Base-by-base conservation (phyloP, 1,284 basidiomycete genomes). In the Takashimella koratensis region DNA sequence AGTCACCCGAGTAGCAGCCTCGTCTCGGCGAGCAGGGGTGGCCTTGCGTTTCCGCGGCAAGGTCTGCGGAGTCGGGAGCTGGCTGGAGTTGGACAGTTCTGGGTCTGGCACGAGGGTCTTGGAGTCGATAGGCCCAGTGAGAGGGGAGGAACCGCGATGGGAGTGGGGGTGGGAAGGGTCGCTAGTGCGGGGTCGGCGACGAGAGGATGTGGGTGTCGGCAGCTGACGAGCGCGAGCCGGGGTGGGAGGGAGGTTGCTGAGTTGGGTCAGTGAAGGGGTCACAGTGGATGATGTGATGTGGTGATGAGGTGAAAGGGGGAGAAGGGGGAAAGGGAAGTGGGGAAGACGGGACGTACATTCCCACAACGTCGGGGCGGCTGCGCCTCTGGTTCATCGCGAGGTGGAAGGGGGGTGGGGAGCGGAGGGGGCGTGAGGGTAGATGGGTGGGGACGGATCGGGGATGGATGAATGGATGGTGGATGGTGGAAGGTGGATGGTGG, bases 51-150 rank as follows among this genome's bases (percentile, higher is more conserved):
- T 60, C 16, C 67, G 78, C 16, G 82, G 82, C 6, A 71, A 80
- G 8, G 78, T 80, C 16, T 86, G 83, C 78, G 79, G 78, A 4
- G 75, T 71, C 13, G 84, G 84, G 2, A 79, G 78, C 36, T 54
- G 48, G 8, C 47, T 20, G 24, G 49, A 30, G 10, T 27, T 10
- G 23, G 49, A 52, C 19, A 43, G 41, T 19, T 47, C 21, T 8
- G 30, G 16, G 10, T 36, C 30, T 8, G 30, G 30, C 8, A 36
- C 30, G 30, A 36, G 8, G 10, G 16, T 8, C 10, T 16, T 36
- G 8, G 30, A 36, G 8, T 36, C 16, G 10, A 36, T 36, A 36
- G 30, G 30, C 10, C 10, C 10, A 8, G 30, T 8, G 30, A 36
- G 8, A 8, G 30, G 30, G 16, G 30, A 36, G 8, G 30, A 36